phyloP scores from a whole-genome alignment of 23 red algal species.

The Gracilaria gracilis region DNA sequence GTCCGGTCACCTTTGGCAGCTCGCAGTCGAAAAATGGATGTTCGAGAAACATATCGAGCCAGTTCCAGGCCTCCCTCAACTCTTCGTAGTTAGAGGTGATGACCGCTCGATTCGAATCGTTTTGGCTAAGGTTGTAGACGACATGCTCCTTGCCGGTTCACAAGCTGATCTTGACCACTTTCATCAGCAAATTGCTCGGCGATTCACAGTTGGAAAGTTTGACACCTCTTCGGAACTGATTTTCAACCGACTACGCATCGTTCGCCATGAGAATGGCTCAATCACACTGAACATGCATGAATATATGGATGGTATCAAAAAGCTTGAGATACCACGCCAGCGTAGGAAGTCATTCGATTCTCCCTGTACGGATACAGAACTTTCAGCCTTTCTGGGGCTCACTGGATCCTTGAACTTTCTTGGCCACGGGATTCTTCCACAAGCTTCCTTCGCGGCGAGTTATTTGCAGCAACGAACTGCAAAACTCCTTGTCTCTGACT shows the following conservation, averaged over 20 bases:
- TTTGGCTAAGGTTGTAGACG: slow-evolving; percentile 47
- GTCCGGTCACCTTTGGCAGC: slow-evolving; percentile 33
- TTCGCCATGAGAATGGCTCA: background rate
- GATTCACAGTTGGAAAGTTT: slow-evolving; percentile 40
- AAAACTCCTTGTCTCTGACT: background rate
- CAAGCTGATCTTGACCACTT: background rate
- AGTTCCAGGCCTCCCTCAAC: slow-evolving; percentile 23
- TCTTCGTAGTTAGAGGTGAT: background rate
- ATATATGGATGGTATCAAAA: too few species aligned
- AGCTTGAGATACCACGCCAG: too few species aligned
- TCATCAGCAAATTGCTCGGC: background rate
- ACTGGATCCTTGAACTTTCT: background rate
- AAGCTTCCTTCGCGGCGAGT: background rate
- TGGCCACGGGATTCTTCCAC: background rate
- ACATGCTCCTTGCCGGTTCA: slow-evolving; percentile 45
- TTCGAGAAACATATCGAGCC: background rate
- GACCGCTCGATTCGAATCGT: background rate
- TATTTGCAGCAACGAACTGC: background rate
- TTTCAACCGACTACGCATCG: slow-evolving; percentile 36
- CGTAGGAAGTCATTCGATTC: too few species aligned
- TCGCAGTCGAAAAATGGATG: background rate
- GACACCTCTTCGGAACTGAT: background rate
- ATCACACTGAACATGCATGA: background rate
- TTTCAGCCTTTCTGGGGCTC: background rate
- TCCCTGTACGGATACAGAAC: too few species aligned